phyloP scores from a whole-genome alignment of 495 filamentous ascomycete species.

The Chaetomium tenue region DNA sequence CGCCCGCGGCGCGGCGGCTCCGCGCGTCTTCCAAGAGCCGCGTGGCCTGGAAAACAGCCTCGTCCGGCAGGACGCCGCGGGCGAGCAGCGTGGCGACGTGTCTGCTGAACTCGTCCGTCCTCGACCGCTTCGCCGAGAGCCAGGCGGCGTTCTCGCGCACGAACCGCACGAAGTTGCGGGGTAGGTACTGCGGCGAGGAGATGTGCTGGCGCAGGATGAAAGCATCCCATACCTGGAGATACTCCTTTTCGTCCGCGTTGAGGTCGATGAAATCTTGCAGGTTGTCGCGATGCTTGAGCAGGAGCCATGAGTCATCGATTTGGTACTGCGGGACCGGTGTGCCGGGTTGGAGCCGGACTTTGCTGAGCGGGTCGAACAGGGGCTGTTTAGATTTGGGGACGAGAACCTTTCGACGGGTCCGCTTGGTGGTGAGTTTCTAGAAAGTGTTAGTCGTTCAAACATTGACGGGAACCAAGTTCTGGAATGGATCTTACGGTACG shows the following conservation, averaged over 20 bases:
- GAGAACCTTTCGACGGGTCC: slow-evolving; percentile 30
- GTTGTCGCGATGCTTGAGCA: slow-evolving; percentile 52
- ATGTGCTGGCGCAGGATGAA: slow-evolving; percentile 48
- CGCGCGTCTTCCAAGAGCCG: slow-evolving; percentile 40
- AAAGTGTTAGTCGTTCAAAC: background rate
- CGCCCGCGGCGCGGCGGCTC: background rate
- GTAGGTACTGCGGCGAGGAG: slow-evolving; percentile 48
- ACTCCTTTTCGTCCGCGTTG: slow-evolving; percentile 51
- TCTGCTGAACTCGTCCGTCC: slow-evolving; percentile 48
- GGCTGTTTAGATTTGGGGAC: slow-evolving; percentile 51
- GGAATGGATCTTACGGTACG: slow-evolving; percentile 1
- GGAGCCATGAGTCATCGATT: slow-evolving; percentile 50
- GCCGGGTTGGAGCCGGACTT: slow-evolving; percentile 48
- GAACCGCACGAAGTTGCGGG: slow-evolving; percentile 47
- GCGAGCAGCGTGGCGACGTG: slow-evolving; percentile 47
- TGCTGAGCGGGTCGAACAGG: slow-evolving; percentile 52
- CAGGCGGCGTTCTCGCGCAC: slow-evolving; percentile 44
- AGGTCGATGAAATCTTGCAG: slow-evolving; percentile 53
- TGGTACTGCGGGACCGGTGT: slow-evolving; percentile 42
- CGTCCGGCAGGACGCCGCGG: slow-evolving; percentile 40
- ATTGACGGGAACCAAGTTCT: background rate
- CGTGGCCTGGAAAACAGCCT: slow-evolving; percentile 38
- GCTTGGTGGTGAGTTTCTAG: slow-evolving; percentile 16
- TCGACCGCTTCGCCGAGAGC: slow-evolving; percentile 40
- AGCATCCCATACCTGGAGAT: slow-evolving; percentile 51